These are phyloP conservation scores for Endoconidiophora polonica DNA, from an alignment of 2,329 filamentous ascomycete genomes.

Conservation along the genomic window DNA sequence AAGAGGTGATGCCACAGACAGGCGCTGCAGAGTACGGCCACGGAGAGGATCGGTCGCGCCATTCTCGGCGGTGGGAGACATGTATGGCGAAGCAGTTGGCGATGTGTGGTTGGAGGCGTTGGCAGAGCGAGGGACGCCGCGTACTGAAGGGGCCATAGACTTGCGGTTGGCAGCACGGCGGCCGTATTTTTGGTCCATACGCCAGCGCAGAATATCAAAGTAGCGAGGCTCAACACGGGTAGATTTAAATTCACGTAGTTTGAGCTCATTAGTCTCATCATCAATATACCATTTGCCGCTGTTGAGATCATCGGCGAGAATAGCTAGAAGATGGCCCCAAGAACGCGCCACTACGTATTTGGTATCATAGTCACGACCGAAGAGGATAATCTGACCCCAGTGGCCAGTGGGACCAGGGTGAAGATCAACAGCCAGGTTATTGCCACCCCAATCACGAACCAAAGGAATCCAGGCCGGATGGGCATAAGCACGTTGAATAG, in stretches of 20 bases:
- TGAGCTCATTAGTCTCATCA: constrained; percentile 80
- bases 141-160: constrained; percentile 27
- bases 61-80: constrained; percentile 40
- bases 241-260: constrained; percentile 79
- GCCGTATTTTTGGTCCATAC: constrained; percentile 88
- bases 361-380: constrained; percentile 93
- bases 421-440: constrained; percentile 87
- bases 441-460: constrained; percentile 94
- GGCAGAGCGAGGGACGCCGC: constrained; percentile 22
- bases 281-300: constrained; percentile 86
- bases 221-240: constrained; percentile 82
- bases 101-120: constrained; percentile 14
- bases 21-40: constrained; percentile 55
- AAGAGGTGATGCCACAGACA: constrained; percentile 42
- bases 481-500: constrained; percentile 82
- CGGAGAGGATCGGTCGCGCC: constrained; percentile 37
- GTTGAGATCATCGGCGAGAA: constrained; percentile 75
- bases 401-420: constrained; percentile 76
- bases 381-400: constrained; percentile 95
- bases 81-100: constrained; percentile 41
- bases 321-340: constrained; percentile 74
- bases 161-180: constrained; percentile 40
- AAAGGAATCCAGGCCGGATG: constrained; percentile 93
- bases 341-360: constrained; percentile 93
- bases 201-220: constrained; percentile 88